phyloP scores from a whole-genome alignment of 1,284 basidiomycete species.

The Phlebopus sp. region DNA sequence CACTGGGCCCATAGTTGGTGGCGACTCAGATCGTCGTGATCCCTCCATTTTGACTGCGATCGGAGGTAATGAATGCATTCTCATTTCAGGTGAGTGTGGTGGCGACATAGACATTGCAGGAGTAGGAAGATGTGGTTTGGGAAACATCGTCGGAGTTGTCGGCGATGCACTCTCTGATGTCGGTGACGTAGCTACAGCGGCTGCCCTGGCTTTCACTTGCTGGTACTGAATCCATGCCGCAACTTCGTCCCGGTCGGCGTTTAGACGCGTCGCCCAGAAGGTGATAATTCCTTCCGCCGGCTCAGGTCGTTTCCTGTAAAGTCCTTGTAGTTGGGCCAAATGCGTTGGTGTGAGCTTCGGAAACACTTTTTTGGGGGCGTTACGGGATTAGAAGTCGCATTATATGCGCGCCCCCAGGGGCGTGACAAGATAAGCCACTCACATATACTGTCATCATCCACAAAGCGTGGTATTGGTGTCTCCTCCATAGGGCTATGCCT shows the following conservation, averaged over 20 bases:
- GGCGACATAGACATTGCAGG: constrained; percentile 28
- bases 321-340: constrained; percentile 19
- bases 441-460: constrained; percentile 29
- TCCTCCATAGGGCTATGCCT: neutral
- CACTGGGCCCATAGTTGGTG: constrained; percentile 6
- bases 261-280: constrained; percentile 26
- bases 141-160: constrained; percentile 3
- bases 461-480: neutral
- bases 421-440: constrained; percentile 5
- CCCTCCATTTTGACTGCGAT: constrained; percentile 31
- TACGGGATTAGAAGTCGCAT: neutral
- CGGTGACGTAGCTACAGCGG: neutral
- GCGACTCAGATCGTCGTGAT: neutral
- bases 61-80: constrained; percentile 27
- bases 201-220: constrained; percentile 22
- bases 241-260: constrained; percentile 21
- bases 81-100: constrained; percentile 6
- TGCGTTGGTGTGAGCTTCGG: constrained; percentile 24
- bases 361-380: constrained; percentile 20
- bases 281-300: constrained; percentile 24
- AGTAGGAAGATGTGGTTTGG: constrained; percentile 27
- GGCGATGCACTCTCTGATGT: constrained; percentile 20
- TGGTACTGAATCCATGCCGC: constrained; percentile 29
- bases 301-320: constrained; percentile 14
- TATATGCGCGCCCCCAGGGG: constrained; percentile 4